These are phyloP conservation scores for Poterioochromonas sp. DNA, from an alignment of 352 stramenopile species.

Conservation along the genomic window DNA sequence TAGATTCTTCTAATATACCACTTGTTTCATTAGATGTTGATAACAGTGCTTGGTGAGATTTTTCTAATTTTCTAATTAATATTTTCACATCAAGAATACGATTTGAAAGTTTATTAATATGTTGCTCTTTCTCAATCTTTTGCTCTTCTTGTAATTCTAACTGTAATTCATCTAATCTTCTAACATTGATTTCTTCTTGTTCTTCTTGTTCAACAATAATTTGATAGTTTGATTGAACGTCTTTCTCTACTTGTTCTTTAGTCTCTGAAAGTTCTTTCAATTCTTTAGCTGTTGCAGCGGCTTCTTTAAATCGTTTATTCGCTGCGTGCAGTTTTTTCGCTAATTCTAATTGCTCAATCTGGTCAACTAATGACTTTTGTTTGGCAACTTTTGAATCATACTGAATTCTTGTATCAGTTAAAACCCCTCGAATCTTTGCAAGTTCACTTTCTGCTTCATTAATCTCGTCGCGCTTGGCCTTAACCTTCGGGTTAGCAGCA, in stretches of 20 bases:
- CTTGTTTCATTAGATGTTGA: not conserved
- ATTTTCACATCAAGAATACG: not conserved
- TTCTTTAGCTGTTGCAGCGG: not conserved
- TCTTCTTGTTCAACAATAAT: not conserved
- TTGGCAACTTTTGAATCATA: not conserved
- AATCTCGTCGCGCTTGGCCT: not conserved
- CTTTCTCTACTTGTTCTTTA: slow-evolving; percentile 5
- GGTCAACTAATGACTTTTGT: not conserved
- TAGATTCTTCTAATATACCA: not conserved
- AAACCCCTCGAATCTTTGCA: not conserved
- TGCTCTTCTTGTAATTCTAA: slow-evolving; percentile 1
- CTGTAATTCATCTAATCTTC: not conserved
- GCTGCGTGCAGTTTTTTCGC: slow-evolving; percentile 3
- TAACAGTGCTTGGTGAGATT: not conserved
- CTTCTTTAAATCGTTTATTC: slow-evolving; percentile 19
- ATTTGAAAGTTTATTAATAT: not conserved
- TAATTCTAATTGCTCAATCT: not conserved
- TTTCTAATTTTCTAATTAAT: not conserved
- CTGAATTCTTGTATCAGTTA: not conserved
- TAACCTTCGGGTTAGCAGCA: not conserved
- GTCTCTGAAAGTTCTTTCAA: not conserved
- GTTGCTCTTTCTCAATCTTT: not conserved
- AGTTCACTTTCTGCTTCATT: not conserved
- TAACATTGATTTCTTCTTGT: not conserved
- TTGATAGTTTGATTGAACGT: not conserved